These are phyloP conservation scores for Microcos paniculata DNA, from an alignment of 345 rosid species.

Conservation along the genomic window DNA sequence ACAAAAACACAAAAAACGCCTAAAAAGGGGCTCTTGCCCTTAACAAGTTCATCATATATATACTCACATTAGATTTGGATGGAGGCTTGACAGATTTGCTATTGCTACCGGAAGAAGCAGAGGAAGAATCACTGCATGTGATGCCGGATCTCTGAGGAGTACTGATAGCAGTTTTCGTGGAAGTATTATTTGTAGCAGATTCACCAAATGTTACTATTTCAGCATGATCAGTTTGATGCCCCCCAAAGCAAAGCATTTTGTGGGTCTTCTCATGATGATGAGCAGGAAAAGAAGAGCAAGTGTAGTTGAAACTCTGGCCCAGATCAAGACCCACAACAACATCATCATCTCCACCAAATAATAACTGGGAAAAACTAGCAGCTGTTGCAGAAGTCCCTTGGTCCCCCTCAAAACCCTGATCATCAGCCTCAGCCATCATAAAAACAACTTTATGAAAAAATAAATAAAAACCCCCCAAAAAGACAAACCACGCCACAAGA, in stretches of 20 bases:
- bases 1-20: not conserved
- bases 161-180: slow-evolving; percentile 8
- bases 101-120: slow-evolving; percentile 37
- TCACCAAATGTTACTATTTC: slow-evolving; percentile 17
- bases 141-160: slow-evolving; percentile 35
- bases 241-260: slow-evolving; percentile 81
- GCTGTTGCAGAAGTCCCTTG: slow-evolving; percentile 11
- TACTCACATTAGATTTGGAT: slow-evolving; percentile 35
- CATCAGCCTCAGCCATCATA: slow-evolving; percentile 46
- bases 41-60: not conserved
- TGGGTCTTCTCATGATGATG: slow-evolving; percentile 30
- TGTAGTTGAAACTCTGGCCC: slow-evolving; percentile 17
- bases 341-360: slow-evolving; percentile 42
- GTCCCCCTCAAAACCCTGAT: slow-evolving; percentile 34
- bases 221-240: slow-evolving; percentile 26
- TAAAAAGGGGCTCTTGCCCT: not conserved
- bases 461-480: not conserved
- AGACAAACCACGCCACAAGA: not conserved
- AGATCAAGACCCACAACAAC: slow-evolving; percentile 27
- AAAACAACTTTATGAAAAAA: not conserved
- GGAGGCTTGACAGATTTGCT: slow-evolving; percentile 15
- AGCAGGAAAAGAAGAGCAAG: slow-evolving; percentile 21
- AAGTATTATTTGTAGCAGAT: not conserved
- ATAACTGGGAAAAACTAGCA: slow-evolving; percentile 63
- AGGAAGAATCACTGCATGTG: slow-evolving; percentile 46